Conservation (phyloP, 2,329 filamentous ascomycete species). For the Cercospora sp. region DNA sequence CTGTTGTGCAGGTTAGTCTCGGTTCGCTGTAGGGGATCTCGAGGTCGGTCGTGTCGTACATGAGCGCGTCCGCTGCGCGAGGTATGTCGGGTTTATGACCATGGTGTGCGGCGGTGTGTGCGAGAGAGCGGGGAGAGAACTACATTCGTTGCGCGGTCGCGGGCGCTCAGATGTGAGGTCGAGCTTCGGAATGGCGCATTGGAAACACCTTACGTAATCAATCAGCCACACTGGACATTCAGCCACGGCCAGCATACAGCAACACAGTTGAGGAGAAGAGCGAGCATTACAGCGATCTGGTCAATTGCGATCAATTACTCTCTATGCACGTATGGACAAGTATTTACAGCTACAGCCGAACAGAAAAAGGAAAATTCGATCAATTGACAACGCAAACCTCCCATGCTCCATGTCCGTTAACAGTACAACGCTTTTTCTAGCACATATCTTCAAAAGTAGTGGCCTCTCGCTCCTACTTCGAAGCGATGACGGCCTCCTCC, state of each 20-base stretch:
- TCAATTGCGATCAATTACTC: background rate
- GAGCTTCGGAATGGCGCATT: background rate
- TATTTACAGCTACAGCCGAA: slow-evolving; percentile 7
- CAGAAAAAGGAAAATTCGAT: background rate
- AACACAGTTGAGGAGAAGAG: background rate
- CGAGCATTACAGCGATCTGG: background rate
- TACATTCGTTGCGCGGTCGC: background rate
- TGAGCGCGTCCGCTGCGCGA: slow-evolving; percentile 62
- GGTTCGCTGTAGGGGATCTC: background rate
- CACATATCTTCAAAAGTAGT: background rate
- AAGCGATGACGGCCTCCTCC: background rate
- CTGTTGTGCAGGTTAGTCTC: slow-evolving; percentile 52
- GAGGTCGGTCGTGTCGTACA: slow-evolving; percentile 42
- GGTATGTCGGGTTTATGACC: slow-evolving; percentile 87
- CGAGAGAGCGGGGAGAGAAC: background rate
- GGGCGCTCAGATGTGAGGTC: slow-evolving; percentile 5
- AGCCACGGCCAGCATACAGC: background rate
- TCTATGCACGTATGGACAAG: slow-evolving; percentile 11
- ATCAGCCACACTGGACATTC: background rate
- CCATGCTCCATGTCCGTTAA: background rate
- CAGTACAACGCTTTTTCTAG: slow-evolving; percentile 9
- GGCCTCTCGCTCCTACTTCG: background rate
- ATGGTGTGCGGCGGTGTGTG: slow-evolving; percentile 32
- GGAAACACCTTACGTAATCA: slow-evolving; percentile 5
- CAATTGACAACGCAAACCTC: background rate